A percentile compares a stretch with the other conserved stretches of the same genome.
phyloP scores from a whole-genome alignment of 129 eudicot species.

The Centaurea solstitialis region DNA sequence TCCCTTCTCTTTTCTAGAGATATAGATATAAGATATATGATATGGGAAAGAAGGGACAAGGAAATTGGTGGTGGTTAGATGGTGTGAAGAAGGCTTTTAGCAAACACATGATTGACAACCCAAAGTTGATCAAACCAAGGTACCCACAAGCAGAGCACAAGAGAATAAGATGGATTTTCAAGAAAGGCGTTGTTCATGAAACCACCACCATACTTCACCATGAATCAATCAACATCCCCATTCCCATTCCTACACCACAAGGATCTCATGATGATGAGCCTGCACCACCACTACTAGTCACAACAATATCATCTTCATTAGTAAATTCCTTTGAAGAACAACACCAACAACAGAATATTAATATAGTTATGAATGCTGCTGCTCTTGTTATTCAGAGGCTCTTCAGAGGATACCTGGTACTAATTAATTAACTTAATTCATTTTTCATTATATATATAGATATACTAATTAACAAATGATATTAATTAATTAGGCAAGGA shows the following conservation, averaged over 20 bases:
- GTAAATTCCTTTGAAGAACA: too few species aligned
- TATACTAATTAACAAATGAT: neutral
- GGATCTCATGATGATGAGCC: too few species aligned
- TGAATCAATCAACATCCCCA: slow-evolving; percentile 24
- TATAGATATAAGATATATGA: neutral
- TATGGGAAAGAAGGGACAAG: slow-evolving; percentile 12
- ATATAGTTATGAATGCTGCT: slow-evolving; percentile 17
- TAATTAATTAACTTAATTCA: neutral
- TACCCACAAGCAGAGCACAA: slow-evolving; percentile 40
- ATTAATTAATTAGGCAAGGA: slow-evolving; percentile 53
- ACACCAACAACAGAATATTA: too few species aligned
- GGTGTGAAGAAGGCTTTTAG: slow-evolving; percentile 65
- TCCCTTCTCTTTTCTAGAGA: neutral
- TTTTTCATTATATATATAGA: neutral
- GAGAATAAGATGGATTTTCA: slow-evolving; percentile 67
- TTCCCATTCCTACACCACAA: slow-evolving; percentile 34
- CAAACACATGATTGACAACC: neutral
- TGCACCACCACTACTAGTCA: too few species aligned
- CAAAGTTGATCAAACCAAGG: slow-evolving; percentile 37
- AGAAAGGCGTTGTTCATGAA: slow-evolving; percentile 35
- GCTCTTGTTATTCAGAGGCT: slow-evolving; percentile 57
- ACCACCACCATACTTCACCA: slow-evolving; percentile 56
- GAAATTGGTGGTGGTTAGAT: slow-evolving; percentile 48
- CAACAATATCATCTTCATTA: too few species aligned
- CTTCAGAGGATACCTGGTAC: slow-evolving; percentile 79